A percentile compares a stretch with the other conserved stretches of the same genome.
phyloP scores from a whole-genome alignment of 306 rosid genomes.

The Cucurbita argyrosperma region DNA sequence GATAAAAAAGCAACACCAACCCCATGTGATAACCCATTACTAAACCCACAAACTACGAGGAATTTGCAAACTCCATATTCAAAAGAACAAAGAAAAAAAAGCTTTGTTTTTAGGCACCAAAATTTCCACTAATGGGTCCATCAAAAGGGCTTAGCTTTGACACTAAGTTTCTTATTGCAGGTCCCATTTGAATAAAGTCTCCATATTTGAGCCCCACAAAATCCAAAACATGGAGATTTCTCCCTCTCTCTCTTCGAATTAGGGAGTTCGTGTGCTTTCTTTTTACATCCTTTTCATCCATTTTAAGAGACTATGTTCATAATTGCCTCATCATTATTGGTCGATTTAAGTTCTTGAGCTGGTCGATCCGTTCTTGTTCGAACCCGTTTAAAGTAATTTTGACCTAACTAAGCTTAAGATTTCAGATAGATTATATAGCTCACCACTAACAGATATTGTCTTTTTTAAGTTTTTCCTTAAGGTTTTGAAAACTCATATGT shows the following conservation, averaged over 20 bases:
- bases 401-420: no score
- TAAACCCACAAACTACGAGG: slow-evolving; percentile 18
- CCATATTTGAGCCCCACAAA: slow-evolving; percentile 46
- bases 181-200: slow-evolving; percentile 19
- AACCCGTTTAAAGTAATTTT: no score
- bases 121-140: slow-evolving; percentile 44
- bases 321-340: slow-evolving; percentile 31
- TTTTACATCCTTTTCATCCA: slow-evolving; percentile 40
- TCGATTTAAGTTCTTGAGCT: no score
- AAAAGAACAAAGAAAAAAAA: slow-evolving; percentile 12
- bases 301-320: slow-evolving; percentile 18
- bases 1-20: slow-evolving; percentile 19
- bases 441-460: no score
- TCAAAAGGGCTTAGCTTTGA: slow-evolving; percentile 33
- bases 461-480: no score
- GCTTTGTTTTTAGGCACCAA: slow-evolving; percentile 10
- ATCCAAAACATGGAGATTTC: slow-evolving; percentile 49
- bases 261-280: slow-evolving; percentile 14
- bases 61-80: slow-evolving; percentile 17
- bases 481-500: no score
- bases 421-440: no score
- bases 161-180: slow-evolving; percentile 32
- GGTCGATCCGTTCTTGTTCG: no score
- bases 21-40: slow-evolving; percentile 25
- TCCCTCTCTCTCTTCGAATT: slow-evolving; percentile 27